Percentiles rank a stretch among this genome's conserved stretches.
These are phyloP conservation scores for Exophiala sp. DNA, from an alignment of 2,329 filamentous ascomycete species.

Conservation along the genomic window DNA sequence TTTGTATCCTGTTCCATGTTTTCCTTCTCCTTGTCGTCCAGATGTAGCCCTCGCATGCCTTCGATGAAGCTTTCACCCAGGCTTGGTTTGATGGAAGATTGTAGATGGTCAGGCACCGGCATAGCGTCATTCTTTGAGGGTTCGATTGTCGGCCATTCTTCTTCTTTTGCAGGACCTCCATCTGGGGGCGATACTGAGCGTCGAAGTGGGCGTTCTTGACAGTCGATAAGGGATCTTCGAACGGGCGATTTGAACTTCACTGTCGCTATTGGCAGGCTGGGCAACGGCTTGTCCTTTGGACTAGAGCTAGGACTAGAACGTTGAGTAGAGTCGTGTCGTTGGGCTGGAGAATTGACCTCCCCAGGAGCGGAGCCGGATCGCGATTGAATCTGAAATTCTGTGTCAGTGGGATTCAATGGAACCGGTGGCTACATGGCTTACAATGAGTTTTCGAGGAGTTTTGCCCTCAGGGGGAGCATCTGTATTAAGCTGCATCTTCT, in stretches of 20 bases:
- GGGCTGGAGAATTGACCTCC: neutral
- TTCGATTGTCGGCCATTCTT: conserved; percentile 32
- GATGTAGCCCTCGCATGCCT: conserved; percentile 22
- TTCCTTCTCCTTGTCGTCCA: conserved; percentile 11
- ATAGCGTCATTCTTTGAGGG: conserved; percentile 10
- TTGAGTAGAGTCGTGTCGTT: neutral
- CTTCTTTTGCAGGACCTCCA: conserved; percentile 12
- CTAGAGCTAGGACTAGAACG: conserved; percentile 4
- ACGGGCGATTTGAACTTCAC: conserved; percentile 24
- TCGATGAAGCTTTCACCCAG: conserved; percentile 24
- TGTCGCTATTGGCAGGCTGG: conserved; percentile 30
- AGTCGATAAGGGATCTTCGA: conserved; percentile 31
- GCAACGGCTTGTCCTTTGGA: conserved; percentile 32
- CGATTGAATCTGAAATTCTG: no score
- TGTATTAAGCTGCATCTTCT: neutral
- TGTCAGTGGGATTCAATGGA: no score
- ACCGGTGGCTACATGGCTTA: neutral
- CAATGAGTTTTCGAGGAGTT: conserved; percentile 4
- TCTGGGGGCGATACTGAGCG: conserved; percentile 24
- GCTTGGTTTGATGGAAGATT: conserved; percentile 17
- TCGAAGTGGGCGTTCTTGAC: conserved; percentile 29
- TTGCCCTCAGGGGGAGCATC: neutral
- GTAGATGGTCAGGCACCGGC: neutral
- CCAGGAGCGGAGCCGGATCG: no score
- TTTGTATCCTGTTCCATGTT: neutral